These are phyloP conservation scores for Lactarius evosmus DNA, from an alignment of 768 basidiomycete species.

Conservation along the genomic window DNA sequence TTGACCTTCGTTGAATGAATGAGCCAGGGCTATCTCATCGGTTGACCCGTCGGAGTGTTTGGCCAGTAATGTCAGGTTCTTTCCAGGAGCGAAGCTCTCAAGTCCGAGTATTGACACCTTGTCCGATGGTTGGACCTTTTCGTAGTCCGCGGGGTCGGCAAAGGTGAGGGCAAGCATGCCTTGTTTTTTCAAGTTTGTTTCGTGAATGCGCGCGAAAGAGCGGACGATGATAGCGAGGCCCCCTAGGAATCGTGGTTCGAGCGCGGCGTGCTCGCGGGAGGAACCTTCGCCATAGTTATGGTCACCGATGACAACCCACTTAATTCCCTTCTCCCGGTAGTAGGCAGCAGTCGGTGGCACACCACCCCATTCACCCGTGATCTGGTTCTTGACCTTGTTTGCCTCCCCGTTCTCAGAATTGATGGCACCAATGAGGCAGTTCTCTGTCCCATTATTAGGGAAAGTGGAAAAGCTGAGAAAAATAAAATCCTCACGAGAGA, in stretches of 20 bases:
- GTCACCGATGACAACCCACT: constrained; percentile 98
- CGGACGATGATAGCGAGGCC: constrained; percentile 94
- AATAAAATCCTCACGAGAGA: constrained; percentile 64
- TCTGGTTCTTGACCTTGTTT: constrained; percentile 90
- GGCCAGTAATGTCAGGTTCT: constrained; percentile 77
- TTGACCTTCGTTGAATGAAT: constrained; percentile 96
- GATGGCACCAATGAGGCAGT: constrained; percentile 97
- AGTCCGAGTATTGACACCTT: constrained; percentile 87
- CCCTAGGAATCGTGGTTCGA: constrained; percentile 93
- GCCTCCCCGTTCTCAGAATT: constrained; percentile 94
- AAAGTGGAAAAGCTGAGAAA: constrained; percentile 19
- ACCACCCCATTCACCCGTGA: constrained; percentile 79
- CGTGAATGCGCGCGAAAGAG: constrained; percentile 97
- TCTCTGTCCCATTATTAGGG: constrained; percentile 49
- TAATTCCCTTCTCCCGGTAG: constrained; percentile 86
- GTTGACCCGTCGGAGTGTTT: constrained; percentile 81
- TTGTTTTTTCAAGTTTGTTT: constrained; percentile 99
- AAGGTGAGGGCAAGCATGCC: constrained; percentile 98
- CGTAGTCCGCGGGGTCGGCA: constrained; percentile 88
- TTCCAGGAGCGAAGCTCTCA: constrained; percentile 85
- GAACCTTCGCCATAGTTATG: constrained; percentile 98
- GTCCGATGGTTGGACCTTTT: constrained; percentile 85
- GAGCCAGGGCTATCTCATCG: constrained; percentile 78
- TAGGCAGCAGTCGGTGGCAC: constrained; percentile 83
- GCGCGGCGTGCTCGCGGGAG: constrained; percentile 95